Evolutionary conservation across 192 early-diverging fungal species (phyloP).

Genomic region (Podila epigama): DNA sequence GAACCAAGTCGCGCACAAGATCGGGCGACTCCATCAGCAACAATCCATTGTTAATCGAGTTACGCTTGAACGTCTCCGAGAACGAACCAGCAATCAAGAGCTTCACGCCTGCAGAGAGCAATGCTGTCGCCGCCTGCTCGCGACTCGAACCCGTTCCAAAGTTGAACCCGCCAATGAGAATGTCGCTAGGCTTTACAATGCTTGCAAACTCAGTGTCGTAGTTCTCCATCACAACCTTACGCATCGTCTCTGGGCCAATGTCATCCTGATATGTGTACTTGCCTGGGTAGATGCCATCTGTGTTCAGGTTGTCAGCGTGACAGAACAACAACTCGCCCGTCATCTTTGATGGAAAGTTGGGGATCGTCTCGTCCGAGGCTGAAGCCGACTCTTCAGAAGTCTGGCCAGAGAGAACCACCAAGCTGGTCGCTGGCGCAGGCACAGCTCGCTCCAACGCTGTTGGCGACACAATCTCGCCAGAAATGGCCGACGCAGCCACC

Average conservation of each 20-base stretch:
- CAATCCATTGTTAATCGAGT: conserved; percentile 98
- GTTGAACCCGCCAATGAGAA: conserved; percentile 93
- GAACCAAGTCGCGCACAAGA: conserved; percentile 78
- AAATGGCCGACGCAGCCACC: conserved; percentile 92
- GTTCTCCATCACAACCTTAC: conserved; percentile 97
- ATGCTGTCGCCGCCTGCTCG: conserved; percentile 97
- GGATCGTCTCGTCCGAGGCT: conserved; percentile 52
- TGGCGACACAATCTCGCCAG: conserved; percentile 76
- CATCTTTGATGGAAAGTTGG: conserved; percentile 79
- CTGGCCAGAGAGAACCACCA: conserved; percentile 17
- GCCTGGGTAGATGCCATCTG: conserved; percentile 98
- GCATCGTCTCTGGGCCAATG: conserved; percentile 89
- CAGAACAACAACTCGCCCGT: conserved; percentile 89
- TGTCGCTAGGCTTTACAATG: conserved; percentile 74
- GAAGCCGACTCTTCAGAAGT: background rate
- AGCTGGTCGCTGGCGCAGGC: conserved; percentile 13
- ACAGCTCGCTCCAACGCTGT: conserved; percentile 9
- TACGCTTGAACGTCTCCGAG: conserved; percentile 98
- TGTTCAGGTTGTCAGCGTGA: conserved; percentile 95
- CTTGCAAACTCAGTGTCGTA: conserved; percentile 90
- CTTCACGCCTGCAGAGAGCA: conserved; percentile 85
- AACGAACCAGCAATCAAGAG: conserved; percentile 92
- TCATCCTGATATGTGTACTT: conserved; percentile 99
- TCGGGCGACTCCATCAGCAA: conserved; percentile 87
- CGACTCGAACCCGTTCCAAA: conserved; percentile 98